Evolutionary conservation across 805 yeast species (phyloP), one percentile per base, ranked within the genome.

Genomic region (Helenozyma rhizophorensis): DNA sequence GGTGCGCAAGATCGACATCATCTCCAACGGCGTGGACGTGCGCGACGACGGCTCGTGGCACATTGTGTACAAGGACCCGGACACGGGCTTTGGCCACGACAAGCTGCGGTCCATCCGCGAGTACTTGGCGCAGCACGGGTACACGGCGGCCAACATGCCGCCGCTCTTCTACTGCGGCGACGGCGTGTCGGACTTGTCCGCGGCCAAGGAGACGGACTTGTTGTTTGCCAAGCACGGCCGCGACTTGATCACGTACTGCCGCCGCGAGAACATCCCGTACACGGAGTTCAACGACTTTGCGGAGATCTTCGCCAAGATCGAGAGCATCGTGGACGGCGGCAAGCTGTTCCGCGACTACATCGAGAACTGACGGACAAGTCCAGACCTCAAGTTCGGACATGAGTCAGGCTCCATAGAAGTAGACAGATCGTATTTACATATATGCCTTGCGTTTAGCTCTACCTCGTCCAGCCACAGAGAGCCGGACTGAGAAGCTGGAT

Each of bases 141-240:
- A 58, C 39, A 28, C 50, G 34, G 47, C 33, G 53, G 56, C 50
- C 15, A 40, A 55, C 31, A 30, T 25, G 39, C 95, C 95, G 11
- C 65, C 68, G 24, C 71, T 87, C 48, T 86, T 90, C 57, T 93
- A 93, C 68, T 85, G 95, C 53, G 99, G 99, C 38, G 99, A 93
- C 58, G 99, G 99, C 43, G 96, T 93, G 21, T 81, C 94, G 28
- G 99, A 93, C 59, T 68, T 93, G 47, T 77, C 87, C 37, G 98
- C 98, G 15, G 97, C 97, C 15, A 81, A 83, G 53, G 96, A 93
- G 60, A 88, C 98, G 25, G 90, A 93, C 58, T 68, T 90, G 47
- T 65, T 93, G 45, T 93, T 90, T 60, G 98, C 98, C 28, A 90
- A 88, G 65, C 77, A 78, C 44, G 98, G 97, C 30, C 78, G 83